A percentile compares a stretch with the other conserved stretches of the same genome.
Evolutionary conservation across 2,329 filamentous ascomycete species (phyloP).

Genomic region (Fusarium oxysporum): DNA sequence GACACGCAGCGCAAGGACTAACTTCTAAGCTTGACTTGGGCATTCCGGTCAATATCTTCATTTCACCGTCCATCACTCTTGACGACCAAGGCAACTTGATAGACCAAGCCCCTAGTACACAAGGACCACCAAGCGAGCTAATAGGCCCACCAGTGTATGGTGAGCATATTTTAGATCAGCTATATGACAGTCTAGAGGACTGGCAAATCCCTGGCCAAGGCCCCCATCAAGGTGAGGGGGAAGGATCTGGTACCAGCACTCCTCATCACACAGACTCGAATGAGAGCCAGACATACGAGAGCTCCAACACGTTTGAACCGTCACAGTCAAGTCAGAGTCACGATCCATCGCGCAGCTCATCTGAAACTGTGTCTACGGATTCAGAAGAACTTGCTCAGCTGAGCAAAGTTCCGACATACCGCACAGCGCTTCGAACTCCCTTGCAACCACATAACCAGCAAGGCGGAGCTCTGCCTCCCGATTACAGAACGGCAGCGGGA

Average conservation of each 20-base stretch:
- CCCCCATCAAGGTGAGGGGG: slow-evolving; percentile 67
- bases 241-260: slow-evolving; percentile 57
- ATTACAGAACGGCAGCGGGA: slow-evolving; percentile 64
- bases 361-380: slow-evolving; percentile 63
- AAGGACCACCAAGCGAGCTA: slow-evolving; percentile 64
- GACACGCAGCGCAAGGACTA: background rate
- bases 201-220: slow-evolving; percentile 77
- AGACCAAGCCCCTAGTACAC: slow-evolving; percentile 61
- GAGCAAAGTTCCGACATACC: slow-evolving; percentile 80
- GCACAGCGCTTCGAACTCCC: slow-evolving; percentile 75
- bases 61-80: slow-evolving; percentile 89
- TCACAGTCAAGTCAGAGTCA: slow-evolving; percentile 9
- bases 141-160: slow-evolving; percentile 90
- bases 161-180: slow-evolving; percentile 87
- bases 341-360: slow-evolving; percentile 60
- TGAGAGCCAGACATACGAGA: slow-evolving; percentile 58
- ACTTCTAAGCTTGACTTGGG: slow-evolving; percentile 78
- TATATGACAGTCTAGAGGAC: slow-evolving; percentile 88
- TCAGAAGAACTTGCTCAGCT: slow-evolving; percentile 72
- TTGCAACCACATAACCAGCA: slow-evolving; percentile 62
- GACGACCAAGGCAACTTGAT: slow-evolving; percentile 86
- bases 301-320: background rate
- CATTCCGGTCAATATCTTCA: slow-evolving; percentile 90
- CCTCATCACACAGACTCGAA: slow-evolving; percentile 44
- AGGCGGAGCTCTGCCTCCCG: slow-evolving; percentile 66